A percentile compares a stretch with the other conserved stretches of the same genome.
Evolutionary conservation across 768 basidiomycete genomes (phyloP).

Genomic region (Xanthoconium purpureum): DNA sequence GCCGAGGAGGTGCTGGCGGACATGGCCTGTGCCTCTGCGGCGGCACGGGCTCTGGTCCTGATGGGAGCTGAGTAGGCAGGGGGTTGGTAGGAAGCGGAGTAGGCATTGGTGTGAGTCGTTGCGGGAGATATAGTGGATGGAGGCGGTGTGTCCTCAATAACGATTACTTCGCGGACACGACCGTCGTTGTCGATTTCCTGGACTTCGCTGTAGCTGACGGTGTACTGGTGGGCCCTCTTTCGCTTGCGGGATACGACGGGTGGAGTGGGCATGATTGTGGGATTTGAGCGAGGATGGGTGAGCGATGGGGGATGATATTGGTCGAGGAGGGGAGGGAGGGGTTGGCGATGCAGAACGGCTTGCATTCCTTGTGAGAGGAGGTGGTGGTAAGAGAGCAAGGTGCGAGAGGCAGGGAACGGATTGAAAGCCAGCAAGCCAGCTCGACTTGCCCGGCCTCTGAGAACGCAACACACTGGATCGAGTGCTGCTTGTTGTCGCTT

Average conservation of each 20-base stretch:
- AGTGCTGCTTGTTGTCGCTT: slow-evolving; percentile 29
- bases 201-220: slow-evolving; percentile 84
- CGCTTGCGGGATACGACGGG: slow-evolving; percentile 75
- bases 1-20: slow-evolving; percentile 65
- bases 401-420: slow-evolving; percentile 18
- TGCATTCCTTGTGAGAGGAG: slow-evolving; percentile 66
- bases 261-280: slow-evolving; percentile 70
- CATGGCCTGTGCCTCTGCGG: slow-evolving; percentile 78
- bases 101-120: slow-evolving; percentile 64
- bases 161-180: slow-evolving; percentile 79
- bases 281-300: slow-evolving; percentile 41
- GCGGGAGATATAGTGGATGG: slow-evolving; percentile 72
- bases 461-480: slow-evolving; percentile 34
- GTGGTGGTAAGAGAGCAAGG: slow-evolving; percentile 38
- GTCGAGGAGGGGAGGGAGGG: slow-evolving; percentile 58
- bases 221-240: slow-evolving; percentile 77
- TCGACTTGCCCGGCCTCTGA: slow-evolving; percentile 30
- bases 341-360: slow-evolving; percentile 62
- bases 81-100: slow-evolving; percentile 78
- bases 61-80: slow-evolving; percentile 73
- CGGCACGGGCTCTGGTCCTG: slow-evolving; percentile 80
- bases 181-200: slow-evolving; percentile 82
- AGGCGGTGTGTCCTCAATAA: slow-evolving; percentile 90
- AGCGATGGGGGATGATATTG: slow-evolving; percentile 63
- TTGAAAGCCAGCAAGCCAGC: slow-evolving; percentile 39